Base-by-base conservation (phyloP, 257 asterid genomes). In the Verbascum thapsus region DNA sequence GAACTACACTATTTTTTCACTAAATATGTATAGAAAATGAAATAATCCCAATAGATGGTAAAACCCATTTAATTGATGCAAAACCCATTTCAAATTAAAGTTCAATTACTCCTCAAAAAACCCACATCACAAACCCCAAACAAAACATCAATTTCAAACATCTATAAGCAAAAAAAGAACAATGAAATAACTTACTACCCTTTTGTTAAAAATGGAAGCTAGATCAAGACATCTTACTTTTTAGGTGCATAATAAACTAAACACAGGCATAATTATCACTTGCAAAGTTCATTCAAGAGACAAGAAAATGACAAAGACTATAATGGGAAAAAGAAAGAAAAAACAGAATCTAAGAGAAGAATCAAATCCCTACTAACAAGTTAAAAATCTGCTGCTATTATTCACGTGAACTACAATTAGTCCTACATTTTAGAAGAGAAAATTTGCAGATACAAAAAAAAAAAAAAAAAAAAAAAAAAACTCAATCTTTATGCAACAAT, bases 301-400 rank as follows among this genome's bases (percentile, higher is more conserved):
- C 48, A 52, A 22, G 53, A 43, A 66, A 42, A 6, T 32, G 63
- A 41, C 51, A 60, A 13, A 26, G 66, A 60, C 70, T n/a, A n/a
- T n/a, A n/a, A n/a, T n/a, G n/a, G n/a, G n/a, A n/a, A n/a, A n/a
- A n/a, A n/a, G n/a, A n/a, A 8, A 18, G 41, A 16, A 38, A 39
- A 45, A 61, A 47, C 70, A 57, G 61, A 72, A 66, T 60, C 77
- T 35, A 54, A 32, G 19, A 48, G 64, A n/a, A 41, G 54, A 39
- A 39, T 39, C 44, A 8, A 73, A 62, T 17, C 70, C 38, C 15
- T 7, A 53, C 16, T 37, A 22, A 72, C 53, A 61, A n/a, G n/a
- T n/a, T n/a, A n/a, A n/a, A 49, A 58, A 61, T 56, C 67, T 39
- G 32, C 72, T 37, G 16, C 23, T 17, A 26, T 7, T 18, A 53